A percentile compares a stretch with the other conserved stretches of the same genome.
Conservation (phyloP, 1,284 basidiomycete species). For the Naganishia albida region DNA sequence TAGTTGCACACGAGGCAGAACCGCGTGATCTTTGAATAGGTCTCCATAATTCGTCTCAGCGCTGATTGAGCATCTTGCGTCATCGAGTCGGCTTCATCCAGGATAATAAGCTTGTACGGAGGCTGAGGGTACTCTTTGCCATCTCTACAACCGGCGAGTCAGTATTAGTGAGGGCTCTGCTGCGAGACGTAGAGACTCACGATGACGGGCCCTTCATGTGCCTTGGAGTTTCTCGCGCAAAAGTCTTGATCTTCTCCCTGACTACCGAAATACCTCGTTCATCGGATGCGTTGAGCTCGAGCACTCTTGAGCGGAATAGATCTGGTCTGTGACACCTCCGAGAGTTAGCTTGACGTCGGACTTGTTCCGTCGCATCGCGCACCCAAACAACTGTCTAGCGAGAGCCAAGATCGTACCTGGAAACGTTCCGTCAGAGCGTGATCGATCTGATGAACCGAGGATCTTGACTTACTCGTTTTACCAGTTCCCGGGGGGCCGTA, state of each 20-base stretch:
- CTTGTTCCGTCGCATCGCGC: conserved; percentile 38
- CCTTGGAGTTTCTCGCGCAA: conserved; percentile 90
- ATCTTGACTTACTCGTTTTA: conserved; percentile 74
- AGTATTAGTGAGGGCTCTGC: background rate
- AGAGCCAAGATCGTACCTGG: conserved; percentile 84
- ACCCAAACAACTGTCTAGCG: conserved; percentile 93
- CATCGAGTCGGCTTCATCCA: conserved; percentile 99
- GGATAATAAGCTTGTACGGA: conserved; percentile 97
- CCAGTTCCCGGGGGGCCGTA: conserved; percentile 99
- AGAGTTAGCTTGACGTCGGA: background rate
- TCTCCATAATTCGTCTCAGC: conserved; percentile 96
- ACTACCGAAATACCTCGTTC: conserved; percentile 97
- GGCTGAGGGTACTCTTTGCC: conserved; percentile 90
- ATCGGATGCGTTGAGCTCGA: conserved; percentile 99
- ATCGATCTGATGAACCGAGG: too few relatives aligned
- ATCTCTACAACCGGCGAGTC: conserved; percentile 55
- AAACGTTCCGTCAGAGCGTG: background rate
- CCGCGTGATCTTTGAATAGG: conserved; percentile 90
- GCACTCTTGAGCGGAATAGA: conserved; percentile 86
- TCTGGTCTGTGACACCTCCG: conserved; percentile 68
- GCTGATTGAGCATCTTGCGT: conserved; percentile 98
- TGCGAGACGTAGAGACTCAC: conserved; percentile 38
- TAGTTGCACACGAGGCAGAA: conserved; percentile 99
- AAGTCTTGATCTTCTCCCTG: conserved; percentile 97
- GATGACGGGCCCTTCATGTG: conserved; percentile 67